Percentiles rank a stretch among this genome's conserved stretches.
Evolutionary conservation across 2,329 filamentous ascomycete species (phyloP).

Genomic region (Endoconidiophora polonica): DNA sequence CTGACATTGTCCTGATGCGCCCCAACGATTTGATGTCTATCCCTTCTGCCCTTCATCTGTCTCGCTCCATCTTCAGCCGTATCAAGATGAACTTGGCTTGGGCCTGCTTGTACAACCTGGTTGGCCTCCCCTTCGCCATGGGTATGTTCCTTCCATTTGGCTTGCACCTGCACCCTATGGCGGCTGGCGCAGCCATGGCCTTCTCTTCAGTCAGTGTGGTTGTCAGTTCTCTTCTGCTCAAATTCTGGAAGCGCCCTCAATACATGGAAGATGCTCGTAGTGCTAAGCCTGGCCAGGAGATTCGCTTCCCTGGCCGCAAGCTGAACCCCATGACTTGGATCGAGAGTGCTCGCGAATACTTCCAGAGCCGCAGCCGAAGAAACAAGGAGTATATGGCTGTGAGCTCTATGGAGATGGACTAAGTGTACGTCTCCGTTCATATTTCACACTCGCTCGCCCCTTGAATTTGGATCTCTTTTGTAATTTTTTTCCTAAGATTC

Average conservation of each 20-base stretch:
- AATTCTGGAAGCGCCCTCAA: conserved; percentile 65
- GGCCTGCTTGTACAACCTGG: conserved; percentile 82
- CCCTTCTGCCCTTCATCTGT: conserved; percentile 69
- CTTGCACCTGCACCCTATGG: conserved; percentile 78
- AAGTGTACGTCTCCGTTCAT: neutral
- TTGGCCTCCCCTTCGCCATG: conserved; percentile 94
- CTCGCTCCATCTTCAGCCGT: conserved; percentile 69
- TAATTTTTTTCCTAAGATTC: too few species aligned
- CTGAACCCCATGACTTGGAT: conserved; percentile 10
- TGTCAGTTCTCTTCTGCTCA: conserved; percentile 63
- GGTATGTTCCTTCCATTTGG: conserved; percentile 85
- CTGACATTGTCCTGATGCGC: conserved; percentile 89
- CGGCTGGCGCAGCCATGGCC: conserved; percentile 88
- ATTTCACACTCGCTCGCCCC: neutral
- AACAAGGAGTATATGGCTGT: conserved; percentile 40
- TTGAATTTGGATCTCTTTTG: neutral
- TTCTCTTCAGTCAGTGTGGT: conserved; percentile 82
- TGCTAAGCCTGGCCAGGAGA: conserved; percentile 32
- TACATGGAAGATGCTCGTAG: conserved; percentile 69
- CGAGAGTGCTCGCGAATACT: neutral
- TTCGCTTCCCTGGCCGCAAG: conserved; percentile 25
- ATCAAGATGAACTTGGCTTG: conserved; percentile 90
- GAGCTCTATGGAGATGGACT: conserved; percentile 29
- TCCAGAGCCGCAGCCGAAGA: neutral
- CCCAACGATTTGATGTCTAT: conserved; percentile 84